A percentile compares a stretch with the other conserved stretches of the same genome.
Conservation (phyloP, 228 moss, liverwort and hornwort genomes). For the Sphagnum magellanicum region DNA sequence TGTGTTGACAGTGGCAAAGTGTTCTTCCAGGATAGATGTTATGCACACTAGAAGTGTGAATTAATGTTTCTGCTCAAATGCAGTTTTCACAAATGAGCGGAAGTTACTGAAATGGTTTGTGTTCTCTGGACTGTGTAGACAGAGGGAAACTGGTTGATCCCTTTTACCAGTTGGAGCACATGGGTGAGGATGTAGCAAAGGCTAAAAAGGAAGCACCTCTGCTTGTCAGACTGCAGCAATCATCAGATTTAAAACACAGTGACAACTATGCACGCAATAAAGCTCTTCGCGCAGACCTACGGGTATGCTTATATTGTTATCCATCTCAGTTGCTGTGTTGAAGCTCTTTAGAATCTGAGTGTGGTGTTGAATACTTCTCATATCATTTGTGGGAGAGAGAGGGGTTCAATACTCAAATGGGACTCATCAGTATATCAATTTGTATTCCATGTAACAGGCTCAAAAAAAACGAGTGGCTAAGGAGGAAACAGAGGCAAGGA, state of each 20-base stretch:
- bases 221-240: constrained; percentile 78
- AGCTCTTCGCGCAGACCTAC: constrained; percentile 82
- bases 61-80: no score
- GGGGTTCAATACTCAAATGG: not conserved
- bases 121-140: constrained; percentile 28
- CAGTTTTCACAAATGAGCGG: no score
- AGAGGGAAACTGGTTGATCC: constrained; percentile 87
- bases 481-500: constrained; percentile 73
- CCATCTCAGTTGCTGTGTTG: not conserved
- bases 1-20: no score
- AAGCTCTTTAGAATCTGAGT: not conserved
- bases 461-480: constrained; percentile 86
- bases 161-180: constrained; percentile 84
- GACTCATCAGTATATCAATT: not conserved
- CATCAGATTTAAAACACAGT: constrained; percentile 80
- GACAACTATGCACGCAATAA: constrained; percentile 90
- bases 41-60: no score
- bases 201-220: constrained; percentile 83
- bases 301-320: constrained; percentile 34
- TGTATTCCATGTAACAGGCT: constrained; percentile 10
- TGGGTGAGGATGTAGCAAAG: constrained; percentile 83
- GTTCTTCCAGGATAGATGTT: no score
- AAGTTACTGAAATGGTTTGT: no score
- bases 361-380: not conserved
- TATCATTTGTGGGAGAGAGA: no score